Percentiles rank a stretch among this genome's conserved stretches.
Conservation (phyloP, 495 filamentous ascomycete genomes). For the Annulohypoxylon stygium region DNA sequence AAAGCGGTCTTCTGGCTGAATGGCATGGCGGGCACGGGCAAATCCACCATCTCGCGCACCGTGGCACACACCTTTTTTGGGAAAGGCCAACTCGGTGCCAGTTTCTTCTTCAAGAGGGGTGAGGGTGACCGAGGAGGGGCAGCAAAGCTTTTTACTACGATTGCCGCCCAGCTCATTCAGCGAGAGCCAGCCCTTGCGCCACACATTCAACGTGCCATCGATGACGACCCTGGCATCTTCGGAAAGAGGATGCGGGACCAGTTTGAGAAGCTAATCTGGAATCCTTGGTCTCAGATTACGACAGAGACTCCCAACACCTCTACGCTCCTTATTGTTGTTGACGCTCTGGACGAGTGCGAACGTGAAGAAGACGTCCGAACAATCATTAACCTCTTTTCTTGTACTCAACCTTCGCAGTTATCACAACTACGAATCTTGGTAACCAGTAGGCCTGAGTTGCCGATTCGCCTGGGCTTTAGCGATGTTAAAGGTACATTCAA, state of each 20-base stretch:
- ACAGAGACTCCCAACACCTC: not conserved
- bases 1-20: constrained; percentile 59
- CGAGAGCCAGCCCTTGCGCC: constrained; percentile 46
- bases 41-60: constrained; percentile 61
- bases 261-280: constrained; percentile 63
- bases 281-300: constrained; percentile 51
- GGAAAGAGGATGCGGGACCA: constrained; percentile 59
- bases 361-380: constrained; percentile 53
- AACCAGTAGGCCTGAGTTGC: constrained; percentile 62
- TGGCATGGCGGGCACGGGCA: constrained; percentile 63
- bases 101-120: constrained; percentile 68
- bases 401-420: not conserved
- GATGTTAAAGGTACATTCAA: constrained; percentile 45
- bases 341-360: constrained; percentile 68
- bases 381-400: constrained; percentile 56
- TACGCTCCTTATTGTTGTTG: constrained; percentile 58
- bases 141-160: constrained; percentile 59
- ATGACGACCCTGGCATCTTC: constrained; percentile 52
- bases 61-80: constrained; percentile 47
- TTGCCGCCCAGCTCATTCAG: constrained; percentile 58
- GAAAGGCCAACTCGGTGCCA: constrained; percentile 48
- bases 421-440: constrained; percentile 42
- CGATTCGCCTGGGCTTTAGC: constrained; percentile 54
- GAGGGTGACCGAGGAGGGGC: constrained; percentile 59
- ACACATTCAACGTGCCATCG: constrained; percentile 54